Evolutionary conservation across 805 yeast species (phyloP), one percentile per base, ranked within the genome.

Genomic region (Kuraishia capsulata): DNA sequence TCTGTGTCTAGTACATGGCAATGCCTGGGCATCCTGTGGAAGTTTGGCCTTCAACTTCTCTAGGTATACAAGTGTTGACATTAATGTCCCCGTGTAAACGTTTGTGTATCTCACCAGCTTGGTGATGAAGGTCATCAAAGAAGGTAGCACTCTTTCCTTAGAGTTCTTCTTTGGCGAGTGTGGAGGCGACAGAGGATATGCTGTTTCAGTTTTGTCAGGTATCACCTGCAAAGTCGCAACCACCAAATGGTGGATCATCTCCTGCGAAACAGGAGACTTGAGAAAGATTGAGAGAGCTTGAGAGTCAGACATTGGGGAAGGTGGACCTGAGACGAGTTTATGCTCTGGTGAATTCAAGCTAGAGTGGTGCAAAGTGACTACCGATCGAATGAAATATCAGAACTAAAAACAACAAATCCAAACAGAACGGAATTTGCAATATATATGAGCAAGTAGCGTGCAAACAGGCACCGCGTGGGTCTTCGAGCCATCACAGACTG

Each of bases 1-100:
- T 47, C 94, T 66, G 59, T 83, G 92, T 51, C 86, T 68, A 3
- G 94, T 83, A 47, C 89, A 81, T 33, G 89, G 83, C 45, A 81
- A 63, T 24, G 90, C 90, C 50, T 75, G 79, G 25, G 88, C 84
- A 46, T 80, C 82, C 41, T 65, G 63, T 38, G 90, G 90, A 37
- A 83, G 62, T 45, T 70, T 76, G 37, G 67, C 43, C 51, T 74
- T 74, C 48, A 83, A 63, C 49, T 76, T 67, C 49, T 78, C 74
- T 54, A 83, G 64, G 56, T 80, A 81, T 24, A 81, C 79, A 39
- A 78, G 67, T 3, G 90, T 79, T 11, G 86, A 68, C 73, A 83
- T 71, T 47, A 83, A 64, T 14, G 89, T 82, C 30, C 89, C 87
- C 3, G 88, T 78, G 57, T 81, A 78, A n/a, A 83, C 87, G 50